Evolutionary conservation across 768 basidiomycete species (phyloP), one percentile per base, ranked within the genome.

Genomic region (Lentinula guzmanii): DNA sequence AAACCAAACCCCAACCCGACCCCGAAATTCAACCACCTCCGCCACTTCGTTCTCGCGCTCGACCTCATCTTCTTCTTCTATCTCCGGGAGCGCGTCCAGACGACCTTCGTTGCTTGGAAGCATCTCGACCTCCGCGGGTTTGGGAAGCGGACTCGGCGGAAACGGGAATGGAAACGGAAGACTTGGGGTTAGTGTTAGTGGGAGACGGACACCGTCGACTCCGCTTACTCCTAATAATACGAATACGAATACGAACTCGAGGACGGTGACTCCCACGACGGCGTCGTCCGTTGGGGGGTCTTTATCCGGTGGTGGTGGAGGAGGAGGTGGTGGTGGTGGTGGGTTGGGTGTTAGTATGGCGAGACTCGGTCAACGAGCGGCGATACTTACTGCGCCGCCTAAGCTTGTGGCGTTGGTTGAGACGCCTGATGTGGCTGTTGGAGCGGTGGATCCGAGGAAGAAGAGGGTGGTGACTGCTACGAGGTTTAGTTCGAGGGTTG

Each of bases 371-470:
- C 55, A 56, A 31, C 79, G 88, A 13, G 89, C 90, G 0, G 85
- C 90, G 13, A 86, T 90, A 48, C 73, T 93, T 72, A 91, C 89
- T 10, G 89, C 89, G 15, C 89, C 91, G n/a, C 93, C 93, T 15
- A 86, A 86, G 69, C 74, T 95, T 33, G 82, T 95, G 16, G 91
- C 88, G 4, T 76, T 94, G 34, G 87, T 95, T 16, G 90, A 90
- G 71, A 93, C 91, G 9, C 91, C 92, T 0, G 93, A 94, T 69
- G 87, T 93, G 8, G 92, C 86, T n/a, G 85, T 93, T 41, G 93
- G 93, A 8, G 90, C 93, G 24, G 90, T 94, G 8, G 93, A 95
- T 71, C 85, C 91, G 16, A 77, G 81, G 71, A 92, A 94, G 79
- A 79, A 89, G 66, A 77, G 93, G 52, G 90, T 95, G 1, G 88